Evolutionary conservation across 345 rosid species (phyloP), one percentile per base, ranked within the genome.

Genomic region (Salix viminalis): DNA sequence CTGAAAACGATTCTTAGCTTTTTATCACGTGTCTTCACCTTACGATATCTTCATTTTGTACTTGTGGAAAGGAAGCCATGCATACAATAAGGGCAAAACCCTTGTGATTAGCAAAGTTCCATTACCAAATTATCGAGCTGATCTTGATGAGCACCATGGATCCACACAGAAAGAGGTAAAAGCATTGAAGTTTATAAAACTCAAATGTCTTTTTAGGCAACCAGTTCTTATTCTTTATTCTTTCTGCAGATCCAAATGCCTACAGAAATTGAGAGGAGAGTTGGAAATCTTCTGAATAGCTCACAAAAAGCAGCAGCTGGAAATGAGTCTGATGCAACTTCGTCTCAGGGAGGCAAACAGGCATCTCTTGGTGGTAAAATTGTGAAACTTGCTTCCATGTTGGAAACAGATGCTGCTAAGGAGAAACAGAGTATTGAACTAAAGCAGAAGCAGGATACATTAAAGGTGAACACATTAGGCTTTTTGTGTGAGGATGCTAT

Each of bases 71-170:
- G 89, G 79, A 85, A 95, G 99, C 79, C 99, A 90, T 93, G 98
- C 97, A 12, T 95, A 95, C 79, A 83, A 87, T 85, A 91, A 90
- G 84, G 99, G 98, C 79, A 90, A 86, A 88, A 85, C 89, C 41
- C 90, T 93, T 82, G 98, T 90, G 24, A 91, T 90, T 65, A 95
- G 99, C 90, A 95, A 93, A 90, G 91, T 91, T 85, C 98, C 96
- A 15, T 78, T 95, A 82, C 99, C 98, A 15, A 77, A 90, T 88
- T 95, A 95, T 84, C 82, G 97, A 6, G 97, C 92, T 21, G 99
- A 95, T 86, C 96, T 93, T 66, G 99, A 95, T 84, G 97, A 95
- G 78, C 85, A 83, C 3, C 99, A 95, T 84, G 99, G 99, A 81
- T 93, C 98, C 64, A 87, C 92, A 50, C 96, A 90, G 77, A 89